Base-by-base conservation (phyloP, 345 rosid genomes). In the Rubroshorea leprosula region DNA sequence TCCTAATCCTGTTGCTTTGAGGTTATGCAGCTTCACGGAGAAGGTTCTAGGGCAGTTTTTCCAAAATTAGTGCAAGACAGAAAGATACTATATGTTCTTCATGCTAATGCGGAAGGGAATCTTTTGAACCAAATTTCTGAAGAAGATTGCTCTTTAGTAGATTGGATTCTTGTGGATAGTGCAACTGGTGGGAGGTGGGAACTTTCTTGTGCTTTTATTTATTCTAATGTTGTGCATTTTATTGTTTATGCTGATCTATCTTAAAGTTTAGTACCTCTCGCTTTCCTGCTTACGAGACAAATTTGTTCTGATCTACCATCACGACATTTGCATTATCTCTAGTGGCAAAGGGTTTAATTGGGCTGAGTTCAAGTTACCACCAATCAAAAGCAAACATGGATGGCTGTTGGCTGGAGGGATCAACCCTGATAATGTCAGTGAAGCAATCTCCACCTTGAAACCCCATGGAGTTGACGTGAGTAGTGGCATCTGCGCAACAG, bases 381-480 rank as follows among this genome's bases (percentile, higher is more conserved):
- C 79, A 23, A 74, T 80, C 21, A 68, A 59, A 75, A 86, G 98
- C 85, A 86, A 68, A 31, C 57, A 80, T 26, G 96, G 91, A 39
- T 89, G 96, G 99, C 83, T 89, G 60, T 76, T 89, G 71, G 97
- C 97, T 1, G 96, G 91, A 27, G 97, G 97, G 70, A 82, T 92
- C 66, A 72, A 80, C 58, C 89, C 89, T 16, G 69, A 66, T 35
- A 89, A 84, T 27, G 89, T 68, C 63, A 45, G 66, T 58, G 81
- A 79, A 77, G 94, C 97, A 19, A 70, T 93, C 39, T 68, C 76
- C 17, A 73, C 61, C 23, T 81, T 85, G 39, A 75, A 76, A 57
- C 96, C 94, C 21, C 57, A 72, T 26, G 97, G 94, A n/a, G 70
- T 87, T 50, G 99, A 89, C 66, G 94, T 89, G n/a, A 93, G 97